Evolutionary conservation across 169 alveolate genomes (phyloP).

Genomic region (Plasmodium yoelii): DNA sequence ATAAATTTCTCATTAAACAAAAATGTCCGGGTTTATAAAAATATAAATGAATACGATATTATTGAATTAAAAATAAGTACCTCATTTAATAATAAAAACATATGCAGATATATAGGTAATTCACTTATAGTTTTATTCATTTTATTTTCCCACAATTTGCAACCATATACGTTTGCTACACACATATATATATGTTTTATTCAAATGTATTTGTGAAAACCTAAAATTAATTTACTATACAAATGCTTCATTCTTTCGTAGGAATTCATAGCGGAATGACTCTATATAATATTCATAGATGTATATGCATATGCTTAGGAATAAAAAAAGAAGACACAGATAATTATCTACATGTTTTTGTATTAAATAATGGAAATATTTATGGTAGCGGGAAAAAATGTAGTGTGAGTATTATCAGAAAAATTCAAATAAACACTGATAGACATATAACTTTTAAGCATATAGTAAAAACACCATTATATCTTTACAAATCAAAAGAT

Average conservation of each 20-base stretch:
- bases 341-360: conserved; percentile 62
- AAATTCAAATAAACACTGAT: conserved; percentile 70
- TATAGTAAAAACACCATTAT: conserved; percentile 59
- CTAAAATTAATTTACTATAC: too few species aligned
- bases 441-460: conserved; percentile 70
- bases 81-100: conserved; percentile 64
- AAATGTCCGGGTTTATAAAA: conserved; percentile 72
- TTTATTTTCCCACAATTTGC: neutral
- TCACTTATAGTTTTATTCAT: neutral
- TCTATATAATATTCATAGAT: conserved; percentile 56
- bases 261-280: conserved; percentile 77
- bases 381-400: conserved; percentile 74
- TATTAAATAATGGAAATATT: conserved; percentile 67
- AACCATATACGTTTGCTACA: too few species aligned
- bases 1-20: conserved; percentile 18
- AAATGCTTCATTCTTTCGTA: neutral
- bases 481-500: conserved; percentile 61
- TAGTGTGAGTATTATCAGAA: conserved; percentile 74
- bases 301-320: conserved; percentile 72
- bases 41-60: conserved; percentile 73
- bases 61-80: conserved; percentile 74
- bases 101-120: conserved; percentile 74
- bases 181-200: too few species aligned
- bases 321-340: conserved; percentile 72
- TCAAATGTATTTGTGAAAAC: too few species aligned